Conservation (phyloP, 2,329 filamentous ascomycete species). For the Fusarium heterosporum region DNA sequence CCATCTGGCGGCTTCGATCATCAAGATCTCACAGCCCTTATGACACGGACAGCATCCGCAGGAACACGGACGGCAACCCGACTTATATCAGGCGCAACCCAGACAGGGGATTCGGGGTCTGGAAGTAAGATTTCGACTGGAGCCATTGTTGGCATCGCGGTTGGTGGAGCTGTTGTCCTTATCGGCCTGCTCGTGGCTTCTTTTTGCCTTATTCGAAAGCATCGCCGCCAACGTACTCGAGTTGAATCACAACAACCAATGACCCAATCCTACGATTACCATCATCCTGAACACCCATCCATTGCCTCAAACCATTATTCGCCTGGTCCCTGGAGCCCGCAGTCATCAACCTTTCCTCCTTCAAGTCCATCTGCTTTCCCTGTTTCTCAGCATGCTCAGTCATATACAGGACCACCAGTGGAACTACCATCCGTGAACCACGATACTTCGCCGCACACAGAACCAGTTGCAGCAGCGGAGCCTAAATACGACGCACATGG, state of each 20-base stretch:
- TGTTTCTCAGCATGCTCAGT: conserved; percentile 35
- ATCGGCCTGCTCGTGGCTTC: conserved; percentile 45
- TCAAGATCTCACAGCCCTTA: conserved; percentile 64
- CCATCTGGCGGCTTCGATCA: conserved; percentile 63
- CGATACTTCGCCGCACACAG: conserved; percentile 34
- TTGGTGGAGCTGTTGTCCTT: conserved; percentile 52
- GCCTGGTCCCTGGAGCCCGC: conserved; percentile 44
- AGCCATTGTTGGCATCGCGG: conserved; percentile 59
- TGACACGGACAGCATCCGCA: conserved; percentile 62
- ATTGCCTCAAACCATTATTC: conserved; percentile 40
- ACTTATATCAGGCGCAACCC: conserved; percentile 44
- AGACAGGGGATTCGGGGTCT: conserved; percentile 12
- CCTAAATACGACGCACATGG: conserved; percentile 50
- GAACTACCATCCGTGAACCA: conserved; percentile 44
- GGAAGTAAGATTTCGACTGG: conserved; percentile 50
- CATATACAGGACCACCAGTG: conserved; percentile 44
- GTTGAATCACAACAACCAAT: conserved; percentile 43
- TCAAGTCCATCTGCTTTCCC: conserved; percentile 34
- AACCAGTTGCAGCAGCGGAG: conserved; percentile 27
- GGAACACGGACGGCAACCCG: conserved; percentile 64
- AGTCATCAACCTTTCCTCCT: conserved; percentile 41
- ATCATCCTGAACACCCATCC: conserved; percentile 40
- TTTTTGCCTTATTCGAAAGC: conserved; percentile 51
- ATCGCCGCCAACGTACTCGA: conserved; percentile 24
- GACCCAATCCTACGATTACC: conserved; percentile 42